Base-by-base conservation (phyloP, 2,329 filamentous ascomycete genomes). In the Calycina herbarum region DNA sequence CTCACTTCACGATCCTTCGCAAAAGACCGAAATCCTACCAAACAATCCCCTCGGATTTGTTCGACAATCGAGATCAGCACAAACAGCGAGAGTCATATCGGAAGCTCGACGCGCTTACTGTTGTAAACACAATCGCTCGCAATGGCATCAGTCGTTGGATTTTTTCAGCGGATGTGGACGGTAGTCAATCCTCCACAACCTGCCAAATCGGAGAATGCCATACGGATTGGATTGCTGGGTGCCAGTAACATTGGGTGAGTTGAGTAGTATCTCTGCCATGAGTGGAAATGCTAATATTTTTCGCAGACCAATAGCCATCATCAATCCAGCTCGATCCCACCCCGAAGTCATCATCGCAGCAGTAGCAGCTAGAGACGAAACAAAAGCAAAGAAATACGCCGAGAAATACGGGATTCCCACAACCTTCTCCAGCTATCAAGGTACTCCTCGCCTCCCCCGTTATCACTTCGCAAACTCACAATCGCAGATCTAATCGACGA, bases 271-370 rank as follows among this genome's bases (percentile, higher is more conserved):
- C 38, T 38, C 24, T 48, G 33, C 57, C 33, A 31, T 51, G 38
- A 40, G 17, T 60, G 31, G 24, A 33, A 59, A 5, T 58, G 27
- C 31, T 48, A 38, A 58, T 35, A 2, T 2, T 15, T 3, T 17
- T 17, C 35, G 51, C 66, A 81, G 78, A 8, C 79, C 80, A 0
- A 62, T 74, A 17, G 78, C 79, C 13, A 69, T 85, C 20, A 80
- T 86, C 42, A 71, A 66, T 2, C 83, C 85, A 0, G 83, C 84
- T 15, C 81, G 78, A 67, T 79, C 78, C 2, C 85, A 88, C 69
- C 77, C 84, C 0, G 83, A 85, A 48, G 81, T 86, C 15, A 76
- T 85, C 13, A 66, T 88, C 13, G 78, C 81, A 8, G 82, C 80
- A 4, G 79, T 88, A 1, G 83, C 85, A 2, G 83, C 84, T 2